phyloP scores from a whole-genome alignment of 2,329 filamentous ascomycete genomes.

The Aspergillus hiratsukae region DNA sequence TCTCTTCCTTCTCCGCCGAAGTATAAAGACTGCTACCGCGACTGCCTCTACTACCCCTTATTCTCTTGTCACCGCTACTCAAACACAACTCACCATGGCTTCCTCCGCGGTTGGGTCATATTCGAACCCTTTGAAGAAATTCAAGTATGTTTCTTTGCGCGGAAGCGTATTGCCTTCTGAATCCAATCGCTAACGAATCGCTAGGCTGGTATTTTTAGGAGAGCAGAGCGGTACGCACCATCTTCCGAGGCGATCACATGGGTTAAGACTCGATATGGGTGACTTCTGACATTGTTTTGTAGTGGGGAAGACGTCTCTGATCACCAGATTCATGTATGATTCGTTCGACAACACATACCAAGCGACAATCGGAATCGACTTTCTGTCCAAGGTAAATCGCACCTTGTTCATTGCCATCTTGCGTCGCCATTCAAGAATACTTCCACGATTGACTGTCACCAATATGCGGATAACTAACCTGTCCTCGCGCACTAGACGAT shows the following conservation, averaged over 20 bases:
- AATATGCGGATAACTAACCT: conserved; percentile 3
- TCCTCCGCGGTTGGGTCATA: conserved; percentile 71
- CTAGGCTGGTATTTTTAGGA: conserved; percentile 89
- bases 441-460: background rate
- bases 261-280: background rate
- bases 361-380: conserved; percentile 98
- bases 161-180: background rate
- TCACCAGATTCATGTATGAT: conserved; percentile 99
- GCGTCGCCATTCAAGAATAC: conserved; percentile 1
- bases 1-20: conserved; percentile 6
- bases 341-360: conserved; percentile 99
- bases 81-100: conserved; percentile 62
- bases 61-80: conserved; percentile 17
- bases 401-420: background rate
- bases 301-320: conserved; percentile 98
- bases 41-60: conserved; percentile 28
- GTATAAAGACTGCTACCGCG: background rate
- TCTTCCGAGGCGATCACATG: conserved; percentile 4
- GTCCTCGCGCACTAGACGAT: conserved; percentile 63
- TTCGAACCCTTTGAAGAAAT: conserved; percentile 99
- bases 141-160: conserved; percentile 65
- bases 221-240: conserved; percentile 84
- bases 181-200: conserved; percentile 24
- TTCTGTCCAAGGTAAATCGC: conserved; percentile 80
- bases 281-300: conserved; percentile 19